These are phyloP conservation scores for Gymnopilus junonius DNA, from an alignment of 768 basidiomycete genomes.

Conservation along the genomic window DNA sequence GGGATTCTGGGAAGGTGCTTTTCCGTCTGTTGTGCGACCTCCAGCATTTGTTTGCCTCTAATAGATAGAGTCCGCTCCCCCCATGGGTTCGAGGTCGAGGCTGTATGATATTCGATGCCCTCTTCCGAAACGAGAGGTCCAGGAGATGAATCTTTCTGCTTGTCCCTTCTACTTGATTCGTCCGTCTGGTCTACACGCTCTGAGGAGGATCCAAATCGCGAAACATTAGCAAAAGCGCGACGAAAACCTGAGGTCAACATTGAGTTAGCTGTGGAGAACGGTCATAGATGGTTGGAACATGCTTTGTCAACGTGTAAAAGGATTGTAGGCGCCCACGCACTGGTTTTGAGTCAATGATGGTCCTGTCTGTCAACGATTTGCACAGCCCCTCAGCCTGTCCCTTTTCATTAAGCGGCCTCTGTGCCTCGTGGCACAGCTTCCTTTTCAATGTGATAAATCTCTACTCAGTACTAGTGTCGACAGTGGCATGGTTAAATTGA, in stretches of 20 bases:
- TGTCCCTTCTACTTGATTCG: background rate
- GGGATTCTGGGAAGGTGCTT: background rate
- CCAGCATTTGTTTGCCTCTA: background rate
- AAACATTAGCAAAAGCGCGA: background rate
- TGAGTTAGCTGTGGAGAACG: background rate
- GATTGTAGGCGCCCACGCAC: background rate
- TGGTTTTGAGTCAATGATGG: background rate
- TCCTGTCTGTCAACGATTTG: background rate
- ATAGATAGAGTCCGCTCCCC: background rate
- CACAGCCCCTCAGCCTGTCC: conserved; percentile 1
- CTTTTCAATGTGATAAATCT: background rate
- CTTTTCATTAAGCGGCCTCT: background rate
- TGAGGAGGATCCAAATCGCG: background rate
- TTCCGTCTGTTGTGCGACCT: background rate
- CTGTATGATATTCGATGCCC: background rate
- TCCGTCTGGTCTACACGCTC: background rate
- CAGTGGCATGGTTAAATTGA: background rate
- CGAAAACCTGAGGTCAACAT: conserved; percentile 4
- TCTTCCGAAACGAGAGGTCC: background rate
- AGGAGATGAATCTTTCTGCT: background rate
- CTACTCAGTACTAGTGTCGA: background rate
- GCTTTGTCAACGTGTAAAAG: conserved; percentile 3
- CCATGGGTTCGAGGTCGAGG: background rate
- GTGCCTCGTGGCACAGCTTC: background rate
- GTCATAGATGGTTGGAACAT: conserved; percentile 1